Base-by-base conservation (phyloP, 1,284 basidiomycete genomes). In the Blastosporella zonata region DNA sequence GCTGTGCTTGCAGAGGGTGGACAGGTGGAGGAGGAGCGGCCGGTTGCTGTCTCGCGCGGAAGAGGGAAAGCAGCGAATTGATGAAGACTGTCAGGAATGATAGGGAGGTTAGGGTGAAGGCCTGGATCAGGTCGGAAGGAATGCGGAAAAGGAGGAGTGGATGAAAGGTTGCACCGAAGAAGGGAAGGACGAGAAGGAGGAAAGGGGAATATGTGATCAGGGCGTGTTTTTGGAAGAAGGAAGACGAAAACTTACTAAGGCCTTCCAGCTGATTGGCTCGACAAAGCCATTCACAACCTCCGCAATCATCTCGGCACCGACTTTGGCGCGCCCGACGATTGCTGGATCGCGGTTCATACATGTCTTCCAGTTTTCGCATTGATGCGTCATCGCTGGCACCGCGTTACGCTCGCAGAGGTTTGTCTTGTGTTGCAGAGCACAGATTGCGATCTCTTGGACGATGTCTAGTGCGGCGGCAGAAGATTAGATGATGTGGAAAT, bases 241-340 rank as follows among this genome's bases (percentile, higher is more conserved):
- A 47, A 46, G 48, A 37, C 9, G 15, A 17, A 41, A 52, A 70
- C 84, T 67, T 55, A 90, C 92, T 72, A 98, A 75, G 13, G 93
- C 95, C 72, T 96, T 97, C 92, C 93, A 97, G 67, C 87, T 94
- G 64, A 98, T 95, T 36, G 90, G 87, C 64, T 98, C 96, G 23
- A 98, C 90, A 65, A 99, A 99, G 6, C 91, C 85, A 66, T 98
- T 97, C 59, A 97, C 84, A 31, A 97, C 90, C 60, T 97, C 95
- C 41, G 93, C 96, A 66, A 98, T 87, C 41, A 96, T 86, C 72
- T 98, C 93, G 46, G 96, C 94, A 38, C 90, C 87, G 57, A 98
- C 89, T 56, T 83, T 84, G 47, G 93, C 90, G 43, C 92, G 87
- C 0, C 93, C 93, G 18, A 97, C 83, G 29, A 88, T 85, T 21